phyloP scores from a whole-genome alignment of 257 asterid species.

The Echites panduratus region DNA sequence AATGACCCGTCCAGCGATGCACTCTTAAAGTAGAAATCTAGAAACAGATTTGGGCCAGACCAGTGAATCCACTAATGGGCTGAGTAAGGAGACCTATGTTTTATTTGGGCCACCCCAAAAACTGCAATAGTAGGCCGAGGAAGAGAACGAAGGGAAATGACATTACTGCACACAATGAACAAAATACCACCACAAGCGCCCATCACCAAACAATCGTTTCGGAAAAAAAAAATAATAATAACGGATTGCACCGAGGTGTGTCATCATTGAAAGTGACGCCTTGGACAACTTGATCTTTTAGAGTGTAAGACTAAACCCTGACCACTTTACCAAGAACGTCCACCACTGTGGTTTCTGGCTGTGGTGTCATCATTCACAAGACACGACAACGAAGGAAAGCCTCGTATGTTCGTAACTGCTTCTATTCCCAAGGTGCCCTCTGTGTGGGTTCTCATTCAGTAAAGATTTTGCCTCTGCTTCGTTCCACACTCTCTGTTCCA shows the following conservation, averaged over 20 bases:
- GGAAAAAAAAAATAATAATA: not conserved
- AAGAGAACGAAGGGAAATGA: not conserved
- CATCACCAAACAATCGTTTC: not conserved
- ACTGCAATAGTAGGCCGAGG: not conserved
- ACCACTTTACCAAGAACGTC: not conserved
- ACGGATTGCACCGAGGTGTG: no score
- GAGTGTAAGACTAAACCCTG: no score
- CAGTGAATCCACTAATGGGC: not conserved
- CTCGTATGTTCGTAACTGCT: not conserved
- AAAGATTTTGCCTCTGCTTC: not conserved
- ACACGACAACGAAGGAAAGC: not conserved
- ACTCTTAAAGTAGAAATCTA: not conserved
- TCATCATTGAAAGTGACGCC: no score
- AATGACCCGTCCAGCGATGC: no score
- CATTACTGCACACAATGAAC: not conserved
- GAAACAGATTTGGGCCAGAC: not conserved
- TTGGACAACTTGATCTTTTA: no score
- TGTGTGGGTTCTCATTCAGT: not conserved
- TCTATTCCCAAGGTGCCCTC: not conserved
- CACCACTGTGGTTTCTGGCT: not conserved
- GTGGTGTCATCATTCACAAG: not conserved
- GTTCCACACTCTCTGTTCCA: not conserved
- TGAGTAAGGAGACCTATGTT: no score
- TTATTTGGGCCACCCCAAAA: not conserved
- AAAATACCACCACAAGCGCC: not conserved